Conservation (phyloP, 345 rosid species). For the Gynandropsis gynandra region DNA sequence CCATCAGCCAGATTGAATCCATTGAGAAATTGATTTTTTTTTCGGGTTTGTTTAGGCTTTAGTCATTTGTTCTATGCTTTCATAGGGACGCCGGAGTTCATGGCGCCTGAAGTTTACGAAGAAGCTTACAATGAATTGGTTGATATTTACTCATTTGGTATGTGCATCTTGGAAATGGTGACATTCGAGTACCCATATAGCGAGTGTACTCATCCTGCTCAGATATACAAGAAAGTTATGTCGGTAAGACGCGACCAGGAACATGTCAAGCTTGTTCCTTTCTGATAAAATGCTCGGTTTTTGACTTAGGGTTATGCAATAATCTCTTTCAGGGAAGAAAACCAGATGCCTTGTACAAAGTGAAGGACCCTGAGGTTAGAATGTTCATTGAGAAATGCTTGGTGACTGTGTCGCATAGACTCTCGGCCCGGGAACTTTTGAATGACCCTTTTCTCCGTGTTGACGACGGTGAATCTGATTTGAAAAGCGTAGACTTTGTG, state of each 20-base stretch:
- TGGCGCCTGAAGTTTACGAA: constrained; percentile 96
- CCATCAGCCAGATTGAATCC: not conserved
- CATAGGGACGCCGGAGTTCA: constrained; percentile 89
- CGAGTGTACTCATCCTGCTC: constrained; percentile 87
- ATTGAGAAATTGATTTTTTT: too few species aligned
- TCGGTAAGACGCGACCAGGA: constrained; percentile 53
- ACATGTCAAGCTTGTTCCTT: not conserved
- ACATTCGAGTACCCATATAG: constrained; percentile 93
- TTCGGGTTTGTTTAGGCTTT: not conserved
- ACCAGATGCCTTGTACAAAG: constrained; percentile 79
- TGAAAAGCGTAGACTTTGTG: constrained; percentile 32
- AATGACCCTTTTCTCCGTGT: constrained; percentile 69
- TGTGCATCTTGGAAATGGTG: constrained; percentile 95
- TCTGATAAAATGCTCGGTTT: not conserved
- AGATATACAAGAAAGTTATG: constrained; percentile 91
- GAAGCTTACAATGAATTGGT: constrained; percentile 91
- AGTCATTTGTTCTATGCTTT: not conserved
- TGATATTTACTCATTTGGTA: constrained; percentile 92
- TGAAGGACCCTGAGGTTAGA: constrained; percentile 71
- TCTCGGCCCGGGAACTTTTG: constrained; percentile 78
- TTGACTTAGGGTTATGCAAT: not conserved
- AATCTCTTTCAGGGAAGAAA: constrained; percentile 62
- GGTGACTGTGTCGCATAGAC: constrained; percentile 71
- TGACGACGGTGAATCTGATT: constrained; percentile 42
- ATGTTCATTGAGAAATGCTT: constrained; percentile 84